phyloP scores from a whole-genome alignment of 441 rosid genomes.

The Gossypium trilobum region DNA sequence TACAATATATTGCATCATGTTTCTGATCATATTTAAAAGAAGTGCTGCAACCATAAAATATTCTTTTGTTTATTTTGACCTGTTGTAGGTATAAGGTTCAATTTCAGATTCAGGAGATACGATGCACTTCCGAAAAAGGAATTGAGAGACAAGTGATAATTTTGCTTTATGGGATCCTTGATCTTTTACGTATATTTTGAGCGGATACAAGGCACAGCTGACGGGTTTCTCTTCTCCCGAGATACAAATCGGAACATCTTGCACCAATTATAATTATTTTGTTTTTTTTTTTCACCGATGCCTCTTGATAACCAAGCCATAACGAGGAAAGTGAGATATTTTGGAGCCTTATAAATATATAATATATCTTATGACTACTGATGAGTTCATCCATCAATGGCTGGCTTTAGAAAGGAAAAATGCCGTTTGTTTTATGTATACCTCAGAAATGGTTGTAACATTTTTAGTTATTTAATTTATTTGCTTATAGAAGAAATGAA shows the following conservation, averaged over 20 bases:
- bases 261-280: background rate
- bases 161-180: background rate
- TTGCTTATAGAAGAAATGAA: background rate
- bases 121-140: slow-evolving; percentile 79
- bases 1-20: background rate
- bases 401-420: background rate
- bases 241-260: background rate
- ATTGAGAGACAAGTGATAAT: slow-evolving; percentile 54
- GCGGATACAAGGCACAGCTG: background rate
- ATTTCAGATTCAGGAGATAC: slow-evolving; percentile 60
- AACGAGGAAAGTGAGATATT: background rate
- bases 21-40: background rate
- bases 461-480: background rate
- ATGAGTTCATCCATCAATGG: background rate
- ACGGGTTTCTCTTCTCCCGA: slow-evolving; percentile 2
- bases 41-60: background rate
- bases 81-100: slow-evolving; percentile 56
- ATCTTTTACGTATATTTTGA: slow-evolving; percentile 3
- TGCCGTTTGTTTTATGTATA: background rate
- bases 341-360: background rate
- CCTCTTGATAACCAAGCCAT: slow-evolving; percentile 9
- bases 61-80: background rate
- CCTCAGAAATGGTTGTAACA: background rate
- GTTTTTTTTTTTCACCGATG: background rate
- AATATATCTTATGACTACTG: background rate